Base-by-base conservation (phyloP, 1,139 yeast genomes). In the Nakaseomyces nivariensis region DNA sequence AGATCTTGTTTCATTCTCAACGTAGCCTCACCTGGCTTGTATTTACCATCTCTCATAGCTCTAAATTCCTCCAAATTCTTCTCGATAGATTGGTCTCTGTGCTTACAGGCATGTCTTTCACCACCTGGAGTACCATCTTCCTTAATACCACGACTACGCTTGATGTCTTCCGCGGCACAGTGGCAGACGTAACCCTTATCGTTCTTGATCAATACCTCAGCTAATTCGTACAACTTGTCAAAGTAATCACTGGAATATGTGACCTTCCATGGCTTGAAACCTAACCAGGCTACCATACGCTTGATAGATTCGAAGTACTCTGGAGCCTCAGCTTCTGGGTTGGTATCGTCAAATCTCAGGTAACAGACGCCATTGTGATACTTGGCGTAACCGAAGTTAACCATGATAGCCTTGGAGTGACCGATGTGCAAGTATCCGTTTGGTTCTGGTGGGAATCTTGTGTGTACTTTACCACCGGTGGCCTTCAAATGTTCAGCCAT, bases 371-470 rank as follows among this genome's bases (percentile, higher is more conserved):
- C 99, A 52, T 79, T 76, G 66, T 89, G 76, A 69, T 72, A 83
- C 67, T 85, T 83, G 44, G 98, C 98, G 66, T 76, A 92, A 13
- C 97, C 97, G 67, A 92, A 92, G 68, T 92, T 90, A 52, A 92
- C 96, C 78, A 92, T 85, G 66, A 92, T 92, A 48, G 98, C 98
- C 72, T 94, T 94, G 46, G 96, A 85, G 67, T 92, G 99, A 45
- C 99, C 99, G 68, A 92, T 92, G 67, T 92, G 98, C 64, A 92
- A 76, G 64, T 81, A 92, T 51, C 98, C 98, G 67, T 90, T 90
- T 48, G 98, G 98, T 71, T 92, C 98, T 5, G 98, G 98, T 34
- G 99, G 99, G 73, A 92, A 92, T 66, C 99, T 81, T 1, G 98
- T 94, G 62, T 77, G 82, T 24, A 92, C 97, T 61, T 78, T 75